These are phyloP conservation scores for Metrosideros polymorpha DNA, from an alignment of 441 rosid species.

Conservation along the genomic window DNA sequence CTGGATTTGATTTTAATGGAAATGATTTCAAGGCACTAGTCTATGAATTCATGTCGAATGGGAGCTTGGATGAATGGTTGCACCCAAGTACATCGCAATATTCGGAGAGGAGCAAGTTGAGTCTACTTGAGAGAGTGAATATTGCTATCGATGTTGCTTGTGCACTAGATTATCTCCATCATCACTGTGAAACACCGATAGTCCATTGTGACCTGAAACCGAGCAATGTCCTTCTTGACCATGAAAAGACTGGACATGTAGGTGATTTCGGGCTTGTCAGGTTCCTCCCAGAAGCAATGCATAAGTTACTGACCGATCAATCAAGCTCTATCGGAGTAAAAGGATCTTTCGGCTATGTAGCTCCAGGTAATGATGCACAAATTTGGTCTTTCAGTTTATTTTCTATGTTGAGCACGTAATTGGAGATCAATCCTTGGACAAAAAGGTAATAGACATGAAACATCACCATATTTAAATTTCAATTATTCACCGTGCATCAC, in stretches of 20 bases:
- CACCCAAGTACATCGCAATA: neutral
- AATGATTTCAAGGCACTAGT: neutral
- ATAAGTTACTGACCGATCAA: neutral
- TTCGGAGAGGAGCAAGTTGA: neutral
- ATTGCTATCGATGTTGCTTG: neutral
- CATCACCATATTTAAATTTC: too few species aligned
- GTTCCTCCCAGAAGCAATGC: neutral
- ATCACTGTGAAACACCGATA: neutral
- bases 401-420: too few species aligned
- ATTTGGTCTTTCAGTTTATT: neutral
- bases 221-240: neutral
- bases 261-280: neutral
- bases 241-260: neutral
- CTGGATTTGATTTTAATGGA: neutral
- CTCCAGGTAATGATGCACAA: neutral
- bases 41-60: neutral
- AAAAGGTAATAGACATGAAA: too few species aligned
- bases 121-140: neutral
- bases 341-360: neutral
- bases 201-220: neutral
- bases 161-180: neutral
- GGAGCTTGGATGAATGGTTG: neutral
- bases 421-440: rapidly evolving
- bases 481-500: neutral
- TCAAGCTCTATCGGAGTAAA: neutral